phyloP scores from a whole-genome alignment of 495 filamentous ascomycete genomes.

The Lindgomyces ingoldianus region DNA sequence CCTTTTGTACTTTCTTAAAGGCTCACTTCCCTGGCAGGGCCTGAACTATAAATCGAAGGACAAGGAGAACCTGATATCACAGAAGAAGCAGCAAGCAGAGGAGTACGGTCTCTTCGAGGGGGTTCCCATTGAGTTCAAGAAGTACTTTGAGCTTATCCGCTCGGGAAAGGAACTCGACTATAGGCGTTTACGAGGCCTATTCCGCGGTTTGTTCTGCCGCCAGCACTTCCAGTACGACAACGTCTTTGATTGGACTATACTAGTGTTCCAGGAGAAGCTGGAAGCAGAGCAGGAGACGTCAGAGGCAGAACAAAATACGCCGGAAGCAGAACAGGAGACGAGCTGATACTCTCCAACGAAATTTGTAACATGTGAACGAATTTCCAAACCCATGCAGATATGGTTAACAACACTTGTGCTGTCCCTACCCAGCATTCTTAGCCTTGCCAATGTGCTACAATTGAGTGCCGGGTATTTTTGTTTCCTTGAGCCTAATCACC shows the following conservation, averaged over 20 bases:
- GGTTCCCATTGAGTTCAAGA: slow-evolving; percentile 99
- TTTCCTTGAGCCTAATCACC: too few species aligned
- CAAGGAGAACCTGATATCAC: slow-evolving; percentile 99
- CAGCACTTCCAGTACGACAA: slow-evolving; percentile 99
- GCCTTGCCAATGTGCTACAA: too few species aligned
- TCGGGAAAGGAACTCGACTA: slow-evolving; percentile 99
- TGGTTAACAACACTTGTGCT: too few species aligned
- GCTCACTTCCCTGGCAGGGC: slow-evolving; percentile 98
- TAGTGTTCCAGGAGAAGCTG: slow-evolving; percentile 99
- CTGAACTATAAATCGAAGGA: slow-evolving; percentile 99
- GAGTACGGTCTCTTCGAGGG: slow-evolving; percentile 99
- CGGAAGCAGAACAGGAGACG: too few species aligned
- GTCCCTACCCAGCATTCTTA: too few species aligned
- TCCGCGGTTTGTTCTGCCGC: slow-evolving; percentile 98
- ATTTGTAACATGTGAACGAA: too few species aligned
- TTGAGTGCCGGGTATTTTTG: too few species aligned
- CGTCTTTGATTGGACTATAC: slow-evolving; percentile 99
- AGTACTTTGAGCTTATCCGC: slow-evolving; percentile 99
- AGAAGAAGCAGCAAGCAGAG: slow-evolving; percentile 99
- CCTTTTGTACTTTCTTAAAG: slow-evolving; percentile 99
- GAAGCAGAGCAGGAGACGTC: too few species aligned
- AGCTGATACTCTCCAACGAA: too few species aligned
- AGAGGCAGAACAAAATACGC: too few species aligned
- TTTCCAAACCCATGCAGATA: too few species aligned
- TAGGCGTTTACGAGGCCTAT: slow-evolving; percentile 99